phyloP scores from a whole-genome alignment of 2,329 filamentous ascomycete genomes.

The Zymoseptoria crescenta region DNA sequence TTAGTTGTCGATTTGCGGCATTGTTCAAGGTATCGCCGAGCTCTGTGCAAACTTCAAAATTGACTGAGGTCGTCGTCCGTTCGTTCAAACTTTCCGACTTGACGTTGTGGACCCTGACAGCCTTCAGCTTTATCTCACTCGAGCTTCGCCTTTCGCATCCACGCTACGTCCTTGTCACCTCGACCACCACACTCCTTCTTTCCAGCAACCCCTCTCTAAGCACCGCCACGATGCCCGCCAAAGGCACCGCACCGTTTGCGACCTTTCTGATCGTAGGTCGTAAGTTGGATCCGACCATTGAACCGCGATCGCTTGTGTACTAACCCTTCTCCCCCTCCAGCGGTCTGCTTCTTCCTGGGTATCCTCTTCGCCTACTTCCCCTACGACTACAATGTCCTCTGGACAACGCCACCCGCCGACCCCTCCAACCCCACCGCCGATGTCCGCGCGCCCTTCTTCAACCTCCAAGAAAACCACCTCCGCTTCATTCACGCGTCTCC shows the following conservation, averaged over 20 bases:
- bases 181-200: not conserved
- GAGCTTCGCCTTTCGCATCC: not conserved
- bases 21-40: too few relatives aligned
- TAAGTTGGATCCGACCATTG: slow-evolving; percentile 44
- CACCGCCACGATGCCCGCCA: slow-evolving; percentile 22
- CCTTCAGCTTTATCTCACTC: not conserved
- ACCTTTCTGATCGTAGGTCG: slow-evolving; percentile 95
- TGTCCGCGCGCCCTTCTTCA: slow-evolving; percentile 58
- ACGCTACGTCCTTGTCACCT: not conserved
- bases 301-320: slow-evolving; percentile 42
- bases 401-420: slow-evolving; percentile 50
- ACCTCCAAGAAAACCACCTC: slow-evolving; percentile 81
- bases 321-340: slow-evolving; percentile 24
- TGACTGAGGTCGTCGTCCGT: too few relatives aligned
- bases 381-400: slow-evolving; percentile 88
- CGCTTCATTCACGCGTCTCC: slow-evolving; percentile 86
- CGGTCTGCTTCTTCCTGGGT: slow-evolving; percentile 92
- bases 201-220: not conserved
- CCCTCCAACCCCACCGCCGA: slow-evolving; percentile 36
- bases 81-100: not conserved
- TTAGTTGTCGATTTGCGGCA: too few relatives aligned
- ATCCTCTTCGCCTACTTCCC: slow-evolving; percentile 95
- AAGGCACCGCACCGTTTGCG: slow-evolving; percentile 57
- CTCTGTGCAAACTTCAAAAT: too few relatives aligned
- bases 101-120: not conserved